Conservation (phyloP, 306 rosid species). For the Pueraria montana region DNA sequence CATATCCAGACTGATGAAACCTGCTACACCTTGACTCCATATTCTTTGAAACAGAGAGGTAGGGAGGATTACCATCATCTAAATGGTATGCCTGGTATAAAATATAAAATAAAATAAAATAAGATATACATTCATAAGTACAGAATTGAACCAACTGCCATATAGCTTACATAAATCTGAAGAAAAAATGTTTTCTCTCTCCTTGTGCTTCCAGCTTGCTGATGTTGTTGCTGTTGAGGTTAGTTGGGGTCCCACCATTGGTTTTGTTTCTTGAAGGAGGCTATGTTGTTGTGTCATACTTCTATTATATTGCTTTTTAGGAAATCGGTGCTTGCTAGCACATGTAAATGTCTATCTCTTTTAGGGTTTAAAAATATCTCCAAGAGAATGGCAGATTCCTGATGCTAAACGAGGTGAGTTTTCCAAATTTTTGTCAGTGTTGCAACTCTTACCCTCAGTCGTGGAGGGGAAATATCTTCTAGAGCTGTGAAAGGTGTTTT, state of each 20-base stretch:
- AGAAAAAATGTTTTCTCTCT: no score
- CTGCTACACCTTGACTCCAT: not conserved
- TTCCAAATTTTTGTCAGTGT: not conserved
- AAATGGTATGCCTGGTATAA: no score
- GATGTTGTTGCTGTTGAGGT: no score
- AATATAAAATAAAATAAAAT: no score
- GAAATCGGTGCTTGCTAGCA: not conserved
- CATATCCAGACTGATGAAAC: not conserved
- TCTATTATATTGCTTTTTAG: no score
- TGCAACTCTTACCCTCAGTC: not conserved
- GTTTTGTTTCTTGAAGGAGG: no score
- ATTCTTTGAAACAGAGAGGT: not conserved
- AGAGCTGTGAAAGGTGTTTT: slow-evolving; percentile 17
- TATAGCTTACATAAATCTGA: no score
- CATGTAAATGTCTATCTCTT: not conserved
- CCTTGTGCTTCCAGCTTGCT: no score
- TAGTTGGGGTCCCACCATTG: no score
- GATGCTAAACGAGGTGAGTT: slow-evolving; percentile 54
- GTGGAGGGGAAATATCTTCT: slow-evolving; percentile 14
- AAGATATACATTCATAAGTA: no score
- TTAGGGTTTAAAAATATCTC: slow-evolving; percentile 66
- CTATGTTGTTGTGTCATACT: no score
- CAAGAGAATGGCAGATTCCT: slow-evolving; percentile 78
- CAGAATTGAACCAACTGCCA: no score
- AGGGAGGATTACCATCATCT: not conserved